These are phyloP conservation scores for Plasmodium blacklocki DNA, from an alignment of 169 alveolate genomes.

Conservation along the genomic window DNA sequence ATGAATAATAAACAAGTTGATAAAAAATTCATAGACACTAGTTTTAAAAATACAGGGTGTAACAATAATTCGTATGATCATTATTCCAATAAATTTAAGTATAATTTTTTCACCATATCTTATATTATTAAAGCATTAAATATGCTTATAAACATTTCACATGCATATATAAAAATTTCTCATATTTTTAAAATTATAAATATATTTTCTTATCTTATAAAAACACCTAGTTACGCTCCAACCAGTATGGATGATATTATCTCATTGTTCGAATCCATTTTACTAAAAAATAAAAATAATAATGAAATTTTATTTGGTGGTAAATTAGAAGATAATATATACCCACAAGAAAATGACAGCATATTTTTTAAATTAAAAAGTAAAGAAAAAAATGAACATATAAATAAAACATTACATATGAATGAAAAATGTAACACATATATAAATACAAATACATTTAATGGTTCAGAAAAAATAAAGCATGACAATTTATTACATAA, in stretches of 20 bases:
- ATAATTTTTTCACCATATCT: conserved; percentile 40
- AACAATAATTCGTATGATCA: no score
- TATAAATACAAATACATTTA: no score
- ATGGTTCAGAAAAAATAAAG: not conserved
- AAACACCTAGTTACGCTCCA: conserved; percentile 34
- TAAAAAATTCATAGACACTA: no score
- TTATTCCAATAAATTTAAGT: not conserved
- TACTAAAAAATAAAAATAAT: conserved; percentile 16
- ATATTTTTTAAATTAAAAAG: not conserved
- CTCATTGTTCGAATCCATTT: conserved; percentile 34
- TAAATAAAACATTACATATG: not conserved
- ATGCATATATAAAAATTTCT: conserved; percentile 35
- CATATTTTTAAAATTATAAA: conserved; percentile 62
- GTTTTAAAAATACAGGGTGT: no score
- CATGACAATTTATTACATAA: not conserved
- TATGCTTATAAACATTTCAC: conserved; percentile 44
- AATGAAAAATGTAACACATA: no score
- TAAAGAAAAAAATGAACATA: not conserved
- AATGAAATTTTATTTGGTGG: not conserved
- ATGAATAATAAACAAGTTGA: no score
- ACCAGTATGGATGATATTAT: conserved; percentile 29
- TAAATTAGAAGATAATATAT: not conserved
- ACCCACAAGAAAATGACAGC: not conserved
- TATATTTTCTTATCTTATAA: conserved; percentile 33
- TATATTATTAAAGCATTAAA: conserved; percentile 46